These are phyloP conservation scores for Schwanniomyces polymorphus DNA, from an alignment of 805 yeast species.

Conservation along the genomic window DNA sequence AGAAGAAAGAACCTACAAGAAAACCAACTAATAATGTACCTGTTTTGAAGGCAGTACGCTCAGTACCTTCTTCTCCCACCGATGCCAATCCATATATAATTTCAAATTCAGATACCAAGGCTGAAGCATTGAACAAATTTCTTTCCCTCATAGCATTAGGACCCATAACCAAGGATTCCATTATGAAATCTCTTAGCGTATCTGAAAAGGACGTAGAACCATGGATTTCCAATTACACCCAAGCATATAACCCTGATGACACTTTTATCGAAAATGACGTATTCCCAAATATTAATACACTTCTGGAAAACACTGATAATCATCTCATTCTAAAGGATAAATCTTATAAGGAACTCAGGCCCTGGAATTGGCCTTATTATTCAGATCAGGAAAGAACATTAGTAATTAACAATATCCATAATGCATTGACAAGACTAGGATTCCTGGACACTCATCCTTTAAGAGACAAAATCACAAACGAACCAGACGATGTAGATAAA, in stretches of 20 bases:
- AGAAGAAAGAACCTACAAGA: background rate
- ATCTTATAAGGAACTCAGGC: slow-evolving; percentile 38
- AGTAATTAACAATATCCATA: slow-evolving; percentile 32
- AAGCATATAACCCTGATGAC: slow-evolving; percentile 30
- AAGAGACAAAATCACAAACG: slow-evolving; percentile 28
- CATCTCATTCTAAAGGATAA: slow-evolving; percentile 38
- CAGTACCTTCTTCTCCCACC: slow-evolving; percentile 11
- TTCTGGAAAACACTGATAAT: slow-evolving; percentile 2
- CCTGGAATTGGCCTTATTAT: slow-evolving; percentile 36
- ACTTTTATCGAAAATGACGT: slow-evolving; percentile 30
- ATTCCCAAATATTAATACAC: slow-evolving; percentile 19
- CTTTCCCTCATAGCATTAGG: slow-evolving; percentile 50
- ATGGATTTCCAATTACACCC: slow-evolving; percentile 26
- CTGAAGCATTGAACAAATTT: slow-evolving; percentile 22
- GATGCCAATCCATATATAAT: slow-evolving; percentile 11
- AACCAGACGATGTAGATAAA: slow-evolving; percentile 4
- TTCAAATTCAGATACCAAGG: slow-evolving; percentile 5
- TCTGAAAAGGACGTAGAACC: slow-evolving; percentile 11
- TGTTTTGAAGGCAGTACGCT: background rate
- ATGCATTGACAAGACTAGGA: slow-evolving; percentile 42
- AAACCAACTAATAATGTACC: background rate
- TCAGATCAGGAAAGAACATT: slow-evolving; percentile 29
- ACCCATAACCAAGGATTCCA: slow-evolving; percentile 34
- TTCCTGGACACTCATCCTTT: slow-evolving; percentile 45
- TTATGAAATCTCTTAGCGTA: slow-evolving; percentile 19